Base-by-base conservation (phyloP, 495 filamentous ascomycete species). In the Thermothielavioides terrestris region DNA sequence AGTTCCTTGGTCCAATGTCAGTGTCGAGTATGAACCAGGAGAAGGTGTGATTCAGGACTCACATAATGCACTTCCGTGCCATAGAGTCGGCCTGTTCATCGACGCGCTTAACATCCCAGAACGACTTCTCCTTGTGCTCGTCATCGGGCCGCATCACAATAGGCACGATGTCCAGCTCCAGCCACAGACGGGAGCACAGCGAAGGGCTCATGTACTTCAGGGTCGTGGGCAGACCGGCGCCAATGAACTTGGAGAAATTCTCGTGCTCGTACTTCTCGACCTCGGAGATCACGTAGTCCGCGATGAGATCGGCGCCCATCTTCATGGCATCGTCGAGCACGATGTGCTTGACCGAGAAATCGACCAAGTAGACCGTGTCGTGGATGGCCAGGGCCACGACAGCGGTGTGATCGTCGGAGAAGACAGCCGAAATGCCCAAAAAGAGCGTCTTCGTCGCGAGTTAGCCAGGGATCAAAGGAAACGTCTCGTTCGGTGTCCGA, bases 41-140 rank as follows among this genome's bases (percentile, higher is more conserved):
- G 11, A 12, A 1, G 9, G 12, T 21, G 18, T 27, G 10, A 10
- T 0, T 34, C 3, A 11, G 14, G 2, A 50, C 39, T 47, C 60
- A 84, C 81, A 82, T 77, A 36, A 88, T 77, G 60, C 84, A 88
- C 70, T 90, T 91, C 25, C 88, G 76, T 3, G 81, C 83, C 79
- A 91, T 86, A 0, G 86, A 86, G 58, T 94, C 88, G 2, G 88
- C 86, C 64, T 91, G 84, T 59, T 94, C 88, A 53, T 90, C 88
- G 11, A 88, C 75, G 31, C 75, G 65, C 54, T 78, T 80, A 6
- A 66, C 61, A 31, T 77, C 69, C 75, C 76, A 76, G 60, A 73
- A 74, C 10, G 60, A 65, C 37, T 58, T 63, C 14, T 70, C 68
- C 51, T 73, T 68, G 40, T 69, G 61, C 43, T 71, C 63, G 26